These are phyloP conservation scores for Papilionanthe hybrid DNA, from an alignment of 116 monocot genomes.

Conservation along the genomic window DNA sequence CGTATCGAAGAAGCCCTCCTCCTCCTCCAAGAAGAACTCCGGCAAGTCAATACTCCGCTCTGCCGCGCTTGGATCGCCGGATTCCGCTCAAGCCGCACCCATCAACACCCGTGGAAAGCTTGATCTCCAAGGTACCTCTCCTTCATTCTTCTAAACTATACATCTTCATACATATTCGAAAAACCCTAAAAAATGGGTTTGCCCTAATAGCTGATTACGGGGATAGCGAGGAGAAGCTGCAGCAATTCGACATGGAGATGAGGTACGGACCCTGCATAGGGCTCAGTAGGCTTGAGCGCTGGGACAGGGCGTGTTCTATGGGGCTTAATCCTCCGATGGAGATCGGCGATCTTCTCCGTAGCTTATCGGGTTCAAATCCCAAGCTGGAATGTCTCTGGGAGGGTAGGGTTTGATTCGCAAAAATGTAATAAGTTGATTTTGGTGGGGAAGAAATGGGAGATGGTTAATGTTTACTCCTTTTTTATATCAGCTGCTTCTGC, in stretches of 20 bases:
- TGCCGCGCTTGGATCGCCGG: background rate
- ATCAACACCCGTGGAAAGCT: slow-evolving; percentile 29
- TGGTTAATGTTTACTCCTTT: background rate
- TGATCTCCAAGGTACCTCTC: slow-evolving; percentile 30
- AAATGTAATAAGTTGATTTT: background rate
- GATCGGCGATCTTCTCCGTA: slow-evolving; percentile 20
- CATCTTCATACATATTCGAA: background rate
- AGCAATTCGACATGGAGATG: slow-evolving; percentile 76
- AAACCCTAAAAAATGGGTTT: background rate
- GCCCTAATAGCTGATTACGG: slow-evolving; percentile 30
- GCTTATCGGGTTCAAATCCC: background rate
- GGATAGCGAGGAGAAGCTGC: slow-evolving; percentile 43
- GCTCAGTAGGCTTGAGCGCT: slow-evolving; percentile 47
- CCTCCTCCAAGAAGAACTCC: slow-evolving; percentile 21
- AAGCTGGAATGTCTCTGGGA: slow-evolving; percentile 61
- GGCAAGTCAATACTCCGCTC: slow-evolving; percentile 2
- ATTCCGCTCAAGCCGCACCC: slow-evolving; percentile 20
- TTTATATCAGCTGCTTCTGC: background rate
- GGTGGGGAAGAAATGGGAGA: background rate
- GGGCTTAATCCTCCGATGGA: slow-evolving; percentile 53
- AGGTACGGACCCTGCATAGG: slow-evolving; percentile 69
- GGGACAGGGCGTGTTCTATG: slow-evolving; percentile 54
- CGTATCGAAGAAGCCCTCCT: slow-evolving; percentile 23
- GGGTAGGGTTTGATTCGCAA: slow-evolving; percentile 23
- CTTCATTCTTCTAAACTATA: background rate